These are phyloP conservation scores for Mytilinidion resinicola DNA, from an alignment of 495 filamentous ascomycete species.

Conservation along the genomic window DNA sequence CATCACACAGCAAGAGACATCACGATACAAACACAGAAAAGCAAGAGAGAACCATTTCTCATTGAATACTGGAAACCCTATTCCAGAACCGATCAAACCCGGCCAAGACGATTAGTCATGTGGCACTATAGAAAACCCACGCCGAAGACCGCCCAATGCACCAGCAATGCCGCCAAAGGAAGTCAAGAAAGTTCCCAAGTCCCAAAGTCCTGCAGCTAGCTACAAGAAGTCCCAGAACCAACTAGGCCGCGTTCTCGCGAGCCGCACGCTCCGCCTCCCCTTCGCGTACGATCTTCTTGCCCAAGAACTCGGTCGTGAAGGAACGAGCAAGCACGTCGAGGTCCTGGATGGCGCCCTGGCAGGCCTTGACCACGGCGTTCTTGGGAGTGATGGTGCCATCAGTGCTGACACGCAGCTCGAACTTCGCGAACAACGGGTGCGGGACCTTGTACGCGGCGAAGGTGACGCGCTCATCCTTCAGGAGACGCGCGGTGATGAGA, in stretches of 20 bases:
- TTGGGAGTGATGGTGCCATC: constrained; percentile 81
- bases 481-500: constrained; percentile 72
- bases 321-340: constrained; percentile 70
- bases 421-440: constrained; percentile 79
- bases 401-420: constrained; percentile 85
- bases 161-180: no score
- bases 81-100: no score
- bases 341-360: constrained; percentile 69
- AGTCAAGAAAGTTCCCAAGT: no score
- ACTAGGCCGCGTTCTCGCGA: constrained; percentile 6
- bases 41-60: no score
- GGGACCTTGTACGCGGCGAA: constrained; percentile 81
- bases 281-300: constrained; percentile 65
- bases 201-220: no score
- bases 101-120: no score
- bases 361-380: constrained; percentile 73
- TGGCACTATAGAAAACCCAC: no score
- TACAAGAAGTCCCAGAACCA: no score
- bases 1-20: no score
- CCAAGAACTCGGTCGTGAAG: constrained; percentile 91
- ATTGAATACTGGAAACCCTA: no score
- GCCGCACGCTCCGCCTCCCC: constrained; percentile 18
- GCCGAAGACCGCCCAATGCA: no score
- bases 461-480: constrained; percentile 68
- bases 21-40: no score